Evolutionary conservation across 139 green algal species (phyloP).

Genomic region (Micromonas pusilla): DNA sequence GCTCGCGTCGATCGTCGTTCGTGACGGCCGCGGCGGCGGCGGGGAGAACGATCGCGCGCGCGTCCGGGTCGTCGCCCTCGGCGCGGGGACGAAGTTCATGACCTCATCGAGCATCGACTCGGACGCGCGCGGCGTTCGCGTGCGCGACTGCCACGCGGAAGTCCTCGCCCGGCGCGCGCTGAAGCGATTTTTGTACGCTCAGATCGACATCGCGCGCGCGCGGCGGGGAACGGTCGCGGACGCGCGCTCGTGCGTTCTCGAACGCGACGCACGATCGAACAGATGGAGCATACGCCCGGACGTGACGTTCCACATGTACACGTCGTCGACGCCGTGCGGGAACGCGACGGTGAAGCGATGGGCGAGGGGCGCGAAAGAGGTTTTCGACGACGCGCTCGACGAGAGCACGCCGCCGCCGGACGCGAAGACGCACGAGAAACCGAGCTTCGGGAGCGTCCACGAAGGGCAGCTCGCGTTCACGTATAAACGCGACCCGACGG

Average conservation of each 20-base stretch:
- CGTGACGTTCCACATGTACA: conserved; percentile 22
- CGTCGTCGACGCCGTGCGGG: conserved; percentile 21
- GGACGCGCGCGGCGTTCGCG: neutral
- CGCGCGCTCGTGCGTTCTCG: neutral
- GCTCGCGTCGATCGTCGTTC: neutral
- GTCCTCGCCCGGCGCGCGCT: conserved; percentile 23
- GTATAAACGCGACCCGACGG: neutral
- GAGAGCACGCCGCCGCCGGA: neutral
- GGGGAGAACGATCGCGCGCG: too few relatives aligned
- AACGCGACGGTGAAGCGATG: conserved; percentile 26
- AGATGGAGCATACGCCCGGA: neutral
- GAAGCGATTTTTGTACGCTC: conserved; percentile 9
- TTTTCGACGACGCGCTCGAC: neutral
- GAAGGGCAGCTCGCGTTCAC: neutral
- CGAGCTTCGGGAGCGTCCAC: neutral
- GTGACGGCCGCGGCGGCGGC: neutral
- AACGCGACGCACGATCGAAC: neutral
- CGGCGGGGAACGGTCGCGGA: too few relatives aligned
- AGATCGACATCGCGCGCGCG: neutral
- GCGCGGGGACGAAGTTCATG: conserved; percentile 17
- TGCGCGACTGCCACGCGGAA: conserved; percentile 24
- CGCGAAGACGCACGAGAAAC: neutral
- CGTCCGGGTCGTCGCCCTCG: neutral
- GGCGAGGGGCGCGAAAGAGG: conserved; percentile 19
- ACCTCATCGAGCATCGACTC: neutral